Base-by-base conservation (phyloP, 2,329 filamentous ascomycete genomes). In the Trichophyton equinum region DNA sequence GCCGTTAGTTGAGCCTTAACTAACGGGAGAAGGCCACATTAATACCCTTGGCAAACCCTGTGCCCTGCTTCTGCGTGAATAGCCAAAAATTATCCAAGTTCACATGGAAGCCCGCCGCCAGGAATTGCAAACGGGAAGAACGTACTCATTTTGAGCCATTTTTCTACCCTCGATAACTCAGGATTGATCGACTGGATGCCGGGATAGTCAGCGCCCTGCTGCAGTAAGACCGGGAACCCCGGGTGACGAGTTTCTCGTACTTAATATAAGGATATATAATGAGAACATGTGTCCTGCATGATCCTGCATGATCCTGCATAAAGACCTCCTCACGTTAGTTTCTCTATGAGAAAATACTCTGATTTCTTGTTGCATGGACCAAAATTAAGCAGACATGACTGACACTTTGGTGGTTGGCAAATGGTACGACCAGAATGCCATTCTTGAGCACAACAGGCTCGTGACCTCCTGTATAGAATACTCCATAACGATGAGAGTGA, bases 401-500 rank as follows among this genome's bases (percentile, higher is more conserved):
- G 51, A 56, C 20, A 40, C 51, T 7, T 33, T 27, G 3, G 30
- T 40, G 20, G 36, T 56, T 13, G 51, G 22, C 51, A 40, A 33
- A 8, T 56, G 51, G 51, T 56, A 56, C 30, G 18, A 56, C 51
- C 51, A 56, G 25, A 56, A 56, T 56, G 27, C 25, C 22, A 7
- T 25, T 11, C 25, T 56, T 8, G 51, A 56, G 18, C 51, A 56
- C 25, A 25, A 40, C 25, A 33, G 51, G n/a, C 51, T 56, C n/a
- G n/a, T 40, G 27, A 36, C n/a, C 5, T 33, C 51, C 9, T 25
- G 27, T 20, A 33, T 56, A 15, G 51, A 56, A 11, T 56, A 33
- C 51, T 56, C 51, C 33, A 56, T 56, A 27, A 33, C 51, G 5
- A 56, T 56, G 51, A 56, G 51, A 56, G 51, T 33, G 7, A 56